These are phyloP conservation scores for Penicillium odoratum DNA, from an alignment of 495 filamentous ascomycete species.

Conservation along the genomic window DNA sequence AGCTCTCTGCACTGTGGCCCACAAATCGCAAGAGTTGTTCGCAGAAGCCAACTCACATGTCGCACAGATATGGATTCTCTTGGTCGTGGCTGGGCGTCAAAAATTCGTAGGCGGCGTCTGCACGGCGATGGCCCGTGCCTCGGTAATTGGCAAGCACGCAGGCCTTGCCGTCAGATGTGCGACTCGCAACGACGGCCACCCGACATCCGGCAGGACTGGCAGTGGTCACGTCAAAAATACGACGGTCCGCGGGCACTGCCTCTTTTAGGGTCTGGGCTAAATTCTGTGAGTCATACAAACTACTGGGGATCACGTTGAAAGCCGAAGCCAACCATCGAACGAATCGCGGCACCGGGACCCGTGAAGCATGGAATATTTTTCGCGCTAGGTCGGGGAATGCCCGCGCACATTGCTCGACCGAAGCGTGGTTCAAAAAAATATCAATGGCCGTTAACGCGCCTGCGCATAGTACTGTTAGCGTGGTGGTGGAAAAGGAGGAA, in stretches of 20 bases:
- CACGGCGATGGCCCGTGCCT: slow-evolving; percentile 1
- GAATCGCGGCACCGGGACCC: neutral
- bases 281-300: neutral
- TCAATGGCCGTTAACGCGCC: neutral
- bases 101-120: slow-evolving; percentile 18
- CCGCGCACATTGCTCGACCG: neutral
- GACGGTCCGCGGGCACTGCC: slow-evolving; percentile 3
- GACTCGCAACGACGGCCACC: slow-evolving; percentile 21
- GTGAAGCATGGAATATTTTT: neutral
- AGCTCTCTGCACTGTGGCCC: neutral
- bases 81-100: slow-evolving; percentile 6
- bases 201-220: slow-evolving; percentile 2
- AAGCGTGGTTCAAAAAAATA: slow-evolving; percentile 19
- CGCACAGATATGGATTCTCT: slow-evolving; percentile 16
- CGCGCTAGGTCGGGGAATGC: neutral
- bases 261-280: slow-evolving; percentile 3
- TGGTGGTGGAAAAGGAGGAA: neutral
- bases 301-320: neutral
- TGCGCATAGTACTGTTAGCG: neutral
- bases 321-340: neutral
- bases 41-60: slow-evolving; percentile 16
- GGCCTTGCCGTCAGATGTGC: slow-evolving; percentile 18
- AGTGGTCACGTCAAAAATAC: slow-evolving; percentile 16
- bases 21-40: neutral
- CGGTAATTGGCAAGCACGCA: slow-evolving; percentile 25